A percentile compares a stretch with the other conserved stretches of the same genome.
Evolutionary conservation across 1,284 basidiomycete species (phyloP).

Genomic region (Omphalotus olearius): DNA sequence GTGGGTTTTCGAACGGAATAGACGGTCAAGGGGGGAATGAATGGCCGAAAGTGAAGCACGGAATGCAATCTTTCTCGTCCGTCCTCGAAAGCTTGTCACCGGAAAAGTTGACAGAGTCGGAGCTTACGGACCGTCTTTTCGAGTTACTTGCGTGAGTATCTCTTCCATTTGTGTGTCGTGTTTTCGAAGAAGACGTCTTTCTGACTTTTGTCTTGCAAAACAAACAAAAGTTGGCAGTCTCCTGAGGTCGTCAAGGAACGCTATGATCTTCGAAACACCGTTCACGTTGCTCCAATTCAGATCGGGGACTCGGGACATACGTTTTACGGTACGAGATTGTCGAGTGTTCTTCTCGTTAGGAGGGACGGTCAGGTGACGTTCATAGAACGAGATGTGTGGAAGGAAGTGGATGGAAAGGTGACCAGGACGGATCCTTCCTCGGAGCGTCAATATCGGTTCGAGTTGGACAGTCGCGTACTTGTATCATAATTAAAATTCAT

Average conservation of each 20-base stretch:
- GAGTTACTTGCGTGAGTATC: conserved; percentile 52
- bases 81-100: conserved; percentile 28
- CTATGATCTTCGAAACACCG: conserved; percentile 53
- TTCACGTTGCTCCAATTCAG: conserved; percentile 37
- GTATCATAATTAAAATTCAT: not conserved
- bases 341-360: conserved; percentile 66
- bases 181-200: conserved; percentile 1
- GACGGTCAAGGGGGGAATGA: conserved; percentile 50
- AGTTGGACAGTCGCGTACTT: conserved; percentile 26
- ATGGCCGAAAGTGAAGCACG: conserved; percentile 72
- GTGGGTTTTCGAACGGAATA: conserved; percentile 70
- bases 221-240: conserved; percentile 41
- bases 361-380: conserved; percentile 59
- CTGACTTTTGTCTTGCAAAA: not conserved
- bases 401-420: conserved; percentile 33
- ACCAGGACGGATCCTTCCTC: conserved; percentile 35
- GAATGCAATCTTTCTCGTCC: conserved; percentile 32
- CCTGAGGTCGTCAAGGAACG: conserved; percentile 41
- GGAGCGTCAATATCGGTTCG: conserved; percentile 52
- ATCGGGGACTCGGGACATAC: conserved; percentile 5
- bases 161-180: conserved; percentile 8
- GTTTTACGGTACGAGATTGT: conserved; percentile 66
- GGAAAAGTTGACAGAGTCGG: conserved; percentile 6
- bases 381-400: conserved; percentile 71
- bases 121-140: conserved; percentile 52